These are phyloP conservation scores for Plasmodium knowlesi DNA, from an alignment of 169 alveolate species.

Conservation along the genomic window DNA sequence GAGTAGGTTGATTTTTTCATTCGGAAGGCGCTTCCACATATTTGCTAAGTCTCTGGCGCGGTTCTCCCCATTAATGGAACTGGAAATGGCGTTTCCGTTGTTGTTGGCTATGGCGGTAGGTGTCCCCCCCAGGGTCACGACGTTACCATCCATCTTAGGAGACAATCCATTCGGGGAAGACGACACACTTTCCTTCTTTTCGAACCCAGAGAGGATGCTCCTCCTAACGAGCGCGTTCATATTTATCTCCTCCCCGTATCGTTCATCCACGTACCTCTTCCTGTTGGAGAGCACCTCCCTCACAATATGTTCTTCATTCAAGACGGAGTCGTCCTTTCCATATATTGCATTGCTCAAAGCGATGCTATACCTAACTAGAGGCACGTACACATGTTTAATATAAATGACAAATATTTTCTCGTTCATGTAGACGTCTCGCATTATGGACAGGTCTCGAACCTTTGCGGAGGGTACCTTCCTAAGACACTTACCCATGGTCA, in stretches of 20 bases:
- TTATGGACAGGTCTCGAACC: conserved; percentile 26
- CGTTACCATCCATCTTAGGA: background rate
- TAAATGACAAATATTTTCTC: conserved; percentile 40
- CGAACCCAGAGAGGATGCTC: background rate
- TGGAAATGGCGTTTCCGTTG: background rate
- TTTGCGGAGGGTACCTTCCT: conserved; percentile 9
- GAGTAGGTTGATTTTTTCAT: background rate
- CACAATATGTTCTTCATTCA: conserved; percentile 6
- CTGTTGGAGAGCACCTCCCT: conserved; percentile 17
- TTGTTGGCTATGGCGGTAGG: background rate
- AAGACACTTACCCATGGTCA: conserved; percentile 48
- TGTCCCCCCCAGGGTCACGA: background rate
- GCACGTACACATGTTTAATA: conserved; percentile 22
- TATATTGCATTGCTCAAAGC: conserved; percentile 9
- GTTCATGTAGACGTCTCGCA: conserved; percentile 6
- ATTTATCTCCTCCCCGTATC: conserved; percentile 13
- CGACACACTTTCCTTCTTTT: background rate
- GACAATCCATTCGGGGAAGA: background rate
- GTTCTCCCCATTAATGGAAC: background rate
- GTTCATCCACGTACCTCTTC: background rate
- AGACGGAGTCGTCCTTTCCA: conserved; percentile 10
- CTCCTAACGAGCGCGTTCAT: background rate
- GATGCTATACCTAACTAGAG: conserved; percentile 2
- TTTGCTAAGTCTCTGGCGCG: background rate
- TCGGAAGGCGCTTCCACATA: background rate